Conservation (phyloP, 1,139 yeast species). For the Hemisphaericaspora xylanilytica region DNA sequence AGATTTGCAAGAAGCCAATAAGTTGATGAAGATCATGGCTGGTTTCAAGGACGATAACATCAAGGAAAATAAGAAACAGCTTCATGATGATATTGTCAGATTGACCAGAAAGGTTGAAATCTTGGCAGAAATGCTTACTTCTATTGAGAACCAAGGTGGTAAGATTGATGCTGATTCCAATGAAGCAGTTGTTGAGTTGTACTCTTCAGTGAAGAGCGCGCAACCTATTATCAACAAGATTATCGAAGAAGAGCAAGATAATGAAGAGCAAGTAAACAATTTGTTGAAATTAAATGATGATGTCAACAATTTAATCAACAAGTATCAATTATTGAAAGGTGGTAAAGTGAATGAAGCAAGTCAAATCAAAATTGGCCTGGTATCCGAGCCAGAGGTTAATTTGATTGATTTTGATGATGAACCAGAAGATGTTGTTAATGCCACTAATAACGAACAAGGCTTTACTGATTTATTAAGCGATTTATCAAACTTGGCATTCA, state of each 20-base stretch:
- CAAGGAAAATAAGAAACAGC: slow-evolving; percentile 69
- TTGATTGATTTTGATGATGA: slow-evolving; percentile 82
- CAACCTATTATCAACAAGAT: slow-evolving; percentile 87
- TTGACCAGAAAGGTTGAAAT: slow-evolving; percentile 86
- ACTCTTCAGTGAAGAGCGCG: slow-evolving; percentile 74
- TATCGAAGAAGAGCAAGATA: slow-evolving; percentile 50
- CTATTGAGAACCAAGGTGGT: slow-evolving; percentile 49
- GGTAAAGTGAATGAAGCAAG: slow-evolving; percentile 67
- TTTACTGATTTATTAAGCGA: slow-evolving; percentile 71
- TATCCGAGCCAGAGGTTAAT: slow-evolving; percentile 44
- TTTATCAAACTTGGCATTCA: slow-evolving; percentile 60
- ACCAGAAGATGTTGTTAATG: slow-evolving; percentile 36
- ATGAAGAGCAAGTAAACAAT: slow-evolving; percentile 64
- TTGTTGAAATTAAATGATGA: slow-evolving; percentile 72
- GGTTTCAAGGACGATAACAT: slow-evolving; percentile 85
- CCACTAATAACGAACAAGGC: slow-evolving; percentile 44
- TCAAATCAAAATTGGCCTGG: slow-evolving; percentile 45
- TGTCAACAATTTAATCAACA: slow-evolving; percentile 66
- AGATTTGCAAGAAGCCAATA: slow-evolving; percentile 94
- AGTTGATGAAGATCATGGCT: slow-evolving; percentile 96
- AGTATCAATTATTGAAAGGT: slow-evolving; percentile 61
- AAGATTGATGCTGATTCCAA: slow-evolving; percentile 54
- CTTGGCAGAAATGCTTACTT: slow-evolving; percentile 80
- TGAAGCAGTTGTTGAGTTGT: slow-evolving; percentile 78
- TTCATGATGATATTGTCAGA: slow-evolving; percentile 81